A percentile compares a stretch with the other conserved stretches of the same genome.
These are phyloP conservation scores for Wickerhamiella hasegawae DNA, from an alignment of 805 yeast genomes.

Conservation along the genomic window DNA sequence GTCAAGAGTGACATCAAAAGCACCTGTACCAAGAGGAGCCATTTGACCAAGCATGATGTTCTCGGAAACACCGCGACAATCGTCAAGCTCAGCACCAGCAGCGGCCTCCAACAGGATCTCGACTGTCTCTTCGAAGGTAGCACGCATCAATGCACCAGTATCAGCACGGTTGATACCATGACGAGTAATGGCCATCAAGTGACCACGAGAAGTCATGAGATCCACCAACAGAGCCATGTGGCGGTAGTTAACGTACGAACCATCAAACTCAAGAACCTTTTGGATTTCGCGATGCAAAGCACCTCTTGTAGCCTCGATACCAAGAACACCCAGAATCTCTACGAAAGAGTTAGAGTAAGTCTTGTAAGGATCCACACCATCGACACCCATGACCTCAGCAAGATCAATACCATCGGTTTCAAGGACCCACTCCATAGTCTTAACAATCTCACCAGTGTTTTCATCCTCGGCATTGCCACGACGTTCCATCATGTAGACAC, in stretches of 20 bases:
- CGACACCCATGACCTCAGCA: constrained; percentile 86
- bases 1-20: constrained; percentile 89
- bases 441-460: constrained; percentile 70
- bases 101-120: constrained; percentile 97
- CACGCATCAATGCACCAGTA: constrained; percentile 98
- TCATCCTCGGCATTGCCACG: constrained; percentile 33
- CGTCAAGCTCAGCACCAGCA: constrained; percentile 94
- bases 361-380: constrained; percentile 83
- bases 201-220: constrained; percentile 97
- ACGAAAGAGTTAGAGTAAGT: constrained; percentile 94
- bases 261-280: constrained; percentile 97
- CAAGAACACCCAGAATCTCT: constrained; percentile 84
- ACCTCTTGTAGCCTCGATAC: constrained; percentile 97
- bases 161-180: constrained; percentile 98
- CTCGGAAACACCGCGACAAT: constrained; percentile 96
- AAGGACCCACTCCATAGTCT: constrained; percentile 92
- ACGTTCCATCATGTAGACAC: constrained; percentile 49
- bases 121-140: constrained; percentile 98
- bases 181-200: constrained; percentile 96
- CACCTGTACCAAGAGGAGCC: constrained; percentile 98
- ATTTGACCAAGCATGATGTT: constrained; percentile 95
- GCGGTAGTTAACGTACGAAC: constrained; percentile 97
- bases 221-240: constrained; percentile 96
- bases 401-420: constrained; percentile 98
- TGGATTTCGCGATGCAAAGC: constrained; percentile 87